Evolutionary conservation across 1,284 basidiomycete species (phyloP).

Genomic region (Abortiporus biennis): DNA sequence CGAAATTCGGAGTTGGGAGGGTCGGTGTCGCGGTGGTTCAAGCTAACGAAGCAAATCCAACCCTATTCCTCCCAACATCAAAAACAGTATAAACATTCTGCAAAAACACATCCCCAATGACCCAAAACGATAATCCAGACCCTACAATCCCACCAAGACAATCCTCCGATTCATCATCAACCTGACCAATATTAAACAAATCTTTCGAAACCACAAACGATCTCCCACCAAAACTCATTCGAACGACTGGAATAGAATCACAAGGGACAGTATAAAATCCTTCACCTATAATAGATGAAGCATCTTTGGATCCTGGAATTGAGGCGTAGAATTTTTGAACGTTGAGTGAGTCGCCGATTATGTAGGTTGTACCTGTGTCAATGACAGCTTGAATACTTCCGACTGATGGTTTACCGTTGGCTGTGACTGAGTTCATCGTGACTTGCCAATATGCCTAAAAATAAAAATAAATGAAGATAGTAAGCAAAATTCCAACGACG

Average conservation of each 20-base stretch:
- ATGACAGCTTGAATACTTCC: slow-evolving; percentile 25
- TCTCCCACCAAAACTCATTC: slow-evolving; percentile 36
- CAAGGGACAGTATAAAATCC: slow-evolving; percentile 40
- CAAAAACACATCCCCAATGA: slow-evolving; percentile 21
- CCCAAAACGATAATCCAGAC: slow-evolving; percentile 16
- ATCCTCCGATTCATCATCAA: slow-evolving; percentile 7
- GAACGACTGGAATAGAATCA: slow-evolving; percentile 26
- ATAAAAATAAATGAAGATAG: too few relatives aligned
- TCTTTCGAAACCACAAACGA: slow-evolving; percentile 30
- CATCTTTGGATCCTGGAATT: slow-evolving; percentile 35
- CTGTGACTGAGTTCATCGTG: slow-evolving; percentile 25
- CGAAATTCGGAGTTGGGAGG: too few relatives aligned
- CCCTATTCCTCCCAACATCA: slow-evolving; percentile 16
- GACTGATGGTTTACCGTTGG: slow-evolving; percentile 19
- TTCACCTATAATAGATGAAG: slow-evolving; percentile 22
- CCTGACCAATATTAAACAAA: slow-evolving; percentile 22
- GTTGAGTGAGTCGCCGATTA: slow-evolving; percentile 38
- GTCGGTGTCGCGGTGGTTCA: too few relatives aligned
- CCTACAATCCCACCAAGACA: slow-evolving; percentile 16
- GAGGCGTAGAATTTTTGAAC: slow-evolving; percentile 36
- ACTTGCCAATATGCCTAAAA: slow-evolving; percentile 35
- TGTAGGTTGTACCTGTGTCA: slow-evolving; percentile 44
- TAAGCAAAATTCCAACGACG: too few relatives aligned
- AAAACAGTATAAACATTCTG: slow-evolving; percentile 19
- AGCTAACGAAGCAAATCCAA: slow-evolving; percentile 20